These are phyloP conservation scores for Penicillium sp. DNA, from an alignment of 2,329 filamentous ascomycete genomes.

Conservation along the genomic window DNA sequence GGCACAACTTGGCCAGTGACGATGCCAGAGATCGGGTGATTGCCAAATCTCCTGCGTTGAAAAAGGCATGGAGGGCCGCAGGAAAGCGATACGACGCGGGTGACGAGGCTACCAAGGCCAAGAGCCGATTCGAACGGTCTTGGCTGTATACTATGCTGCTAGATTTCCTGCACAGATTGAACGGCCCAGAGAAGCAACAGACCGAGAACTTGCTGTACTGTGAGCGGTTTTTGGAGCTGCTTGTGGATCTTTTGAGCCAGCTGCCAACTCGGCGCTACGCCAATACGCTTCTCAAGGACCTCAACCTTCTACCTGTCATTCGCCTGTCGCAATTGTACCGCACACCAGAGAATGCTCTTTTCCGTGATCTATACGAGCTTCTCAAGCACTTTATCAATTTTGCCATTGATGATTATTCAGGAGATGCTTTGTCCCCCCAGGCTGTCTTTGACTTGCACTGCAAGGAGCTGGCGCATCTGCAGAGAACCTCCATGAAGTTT, in stretches of 20 bases:
- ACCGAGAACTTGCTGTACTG: slow-evolving; percentile 75
- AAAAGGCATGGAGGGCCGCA: slow-evolving; percentile 88
- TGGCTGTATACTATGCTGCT: slow-evolving; percentile 88
- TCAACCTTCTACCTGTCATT: slow-evolving; percentile 78
- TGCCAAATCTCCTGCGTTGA: slow-evolving; percentile 70
- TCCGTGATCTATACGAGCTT: slow-evolving; percentile 79
- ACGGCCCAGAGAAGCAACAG: slow-evolving; percentile 48
- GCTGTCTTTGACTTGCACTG: slow-evolving; percentile 82
- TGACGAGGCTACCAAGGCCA: slow-evolving; percentile 75
- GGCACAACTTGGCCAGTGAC: slow-evolving; percentile 87
- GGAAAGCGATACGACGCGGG: slow-evolving; percentile 83
- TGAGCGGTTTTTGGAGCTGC: slow-evolving; percentile 88
- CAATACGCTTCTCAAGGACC: slow-evolving; percentile 80
- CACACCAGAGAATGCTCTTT: slow-evolving; percentile 70
- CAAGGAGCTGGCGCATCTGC: slow-evolving; percentile 71
- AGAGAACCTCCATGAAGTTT: slow-evolving; percentile 73
- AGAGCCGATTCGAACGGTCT: slow-evolving; percentile 84
- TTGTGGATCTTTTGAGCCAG: slow-evolving; percentile 89
- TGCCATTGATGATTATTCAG: slow-evolving; percentile 86
- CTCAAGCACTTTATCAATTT: slow-evolving; percentile 86
- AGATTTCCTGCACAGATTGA: slow-evolving; percentile 76
- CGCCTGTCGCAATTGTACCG: slow-evolving; percentile 76
- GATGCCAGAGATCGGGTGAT: slow-evolving; percentile 71
- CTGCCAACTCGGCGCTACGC: slow-evolving; percentile 91
- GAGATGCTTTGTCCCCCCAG: slow-evolving; percentile 68